phyloP scores from a whole-genome alignment of 78 protist genomes.

The Monosiga brevicollis region DNA sequence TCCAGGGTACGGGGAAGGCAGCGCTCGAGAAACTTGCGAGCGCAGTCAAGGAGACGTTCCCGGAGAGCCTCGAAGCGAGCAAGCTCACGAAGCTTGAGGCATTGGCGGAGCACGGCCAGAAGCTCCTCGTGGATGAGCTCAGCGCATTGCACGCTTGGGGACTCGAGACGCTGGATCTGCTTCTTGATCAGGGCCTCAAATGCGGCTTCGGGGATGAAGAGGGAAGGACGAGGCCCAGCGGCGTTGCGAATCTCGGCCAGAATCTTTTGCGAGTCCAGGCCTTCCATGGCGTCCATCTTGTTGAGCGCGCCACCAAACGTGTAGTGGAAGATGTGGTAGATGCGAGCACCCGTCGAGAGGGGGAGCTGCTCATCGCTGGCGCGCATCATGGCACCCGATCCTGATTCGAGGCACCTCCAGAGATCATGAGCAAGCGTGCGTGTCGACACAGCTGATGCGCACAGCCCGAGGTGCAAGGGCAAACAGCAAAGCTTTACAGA shows the following conservation, averaged over 20 bases:
- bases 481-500: too few relatives aligned
- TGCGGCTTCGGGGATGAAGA: conserved; percentile 87
- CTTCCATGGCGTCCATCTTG: conserved; percentile 25
- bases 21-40: neutral
- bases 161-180: conserved; percentile 62
- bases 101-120: conserved; percentile 19
- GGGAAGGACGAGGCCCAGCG: conserved; percentile 58
- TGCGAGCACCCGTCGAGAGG: conserved; percentile 75
- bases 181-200: conserved; percentile 75
- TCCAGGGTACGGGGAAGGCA: neutral
- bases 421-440: neutral
- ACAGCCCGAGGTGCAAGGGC: neutral
- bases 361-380: neutral
- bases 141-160: conserved; percentile 67
- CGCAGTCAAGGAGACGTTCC: too few relatives aligned
- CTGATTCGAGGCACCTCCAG: neutral
- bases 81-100: conserved; percentile 3
- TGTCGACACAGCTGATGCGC: neutral
- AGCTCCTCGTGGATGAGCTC: conserved; percentile 80
- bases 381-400: neutral
- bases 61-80: neutral
- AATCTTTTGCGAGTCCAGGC: conserved; percentile 38
- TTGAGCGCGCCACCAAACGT: conserved; percentile 28
- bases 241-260: conserved; percentile 60
- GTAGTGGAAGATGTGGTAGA: conserved; percentile 64